Conservation (phyloP, 2,329 filamentous ascomycete species). For the Thelonectria blattea region DNA sequence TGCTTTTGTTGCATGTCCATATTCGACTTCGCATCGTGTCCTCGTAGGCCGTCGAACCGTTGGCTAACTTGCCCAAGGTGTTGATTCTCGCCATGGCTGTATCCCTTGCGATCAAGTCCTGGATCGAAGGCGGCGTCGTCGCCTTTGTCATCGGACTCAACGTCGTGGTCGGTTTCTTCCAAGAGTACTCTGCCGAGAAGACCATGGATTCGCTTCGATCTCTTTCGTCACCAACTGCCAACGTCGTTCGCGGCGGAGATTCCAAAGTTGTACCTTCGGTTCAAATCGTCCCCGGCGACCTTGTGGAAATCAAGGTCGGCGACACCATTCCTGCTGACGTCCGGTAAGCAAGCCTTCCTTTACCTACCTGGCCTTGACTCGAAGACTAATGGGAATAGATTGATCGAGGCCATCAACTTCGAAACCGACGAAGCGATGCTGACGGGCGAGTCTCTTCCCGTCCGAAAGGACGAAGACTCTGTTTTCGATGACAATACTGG, state of each 20-base stretch:
- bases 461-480: constrained; percentile 56
- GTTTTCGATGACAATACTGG: constrained; percentile 51
- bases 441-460: constrained; percentile 68
- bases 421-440: constrained; percentile 71
- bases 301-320: constrained; percentile 60
- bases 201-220: constrained; percentile 55
- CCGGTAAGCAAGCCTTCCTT: constrained; percentile 35
- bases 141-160: constrained; percentile 63
- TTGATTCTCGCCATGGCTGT: constrained; percentile 64
- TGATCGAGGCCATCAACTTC: constrained; percentile 67
- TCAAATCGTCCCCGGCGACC: constrained; percentile 62
- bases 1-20: neutral
- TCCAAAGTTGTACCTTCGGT: constrained; percentile 46
- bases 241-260: constrained; percentile 50
- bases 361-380: neutral
- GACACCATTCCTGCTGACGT: constrained; percentile 68
- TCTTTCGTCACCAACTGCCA: constrained; percentile 51
- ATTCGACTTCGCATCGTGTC: neutral
- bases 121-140: constrained; percentile 66
- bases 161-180: constrained; percentile 58
- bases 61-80: constrained; percentile 40
- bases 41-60: neutral
- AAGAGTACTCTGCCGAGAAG: constrained; percentile 55
- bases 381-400: constrained; percentile 3
- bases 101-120: constrained; percentile 63